Conservation (phyloP, 768 basidiomycete genomes). For the Tephrocybe sp. region DNA sequence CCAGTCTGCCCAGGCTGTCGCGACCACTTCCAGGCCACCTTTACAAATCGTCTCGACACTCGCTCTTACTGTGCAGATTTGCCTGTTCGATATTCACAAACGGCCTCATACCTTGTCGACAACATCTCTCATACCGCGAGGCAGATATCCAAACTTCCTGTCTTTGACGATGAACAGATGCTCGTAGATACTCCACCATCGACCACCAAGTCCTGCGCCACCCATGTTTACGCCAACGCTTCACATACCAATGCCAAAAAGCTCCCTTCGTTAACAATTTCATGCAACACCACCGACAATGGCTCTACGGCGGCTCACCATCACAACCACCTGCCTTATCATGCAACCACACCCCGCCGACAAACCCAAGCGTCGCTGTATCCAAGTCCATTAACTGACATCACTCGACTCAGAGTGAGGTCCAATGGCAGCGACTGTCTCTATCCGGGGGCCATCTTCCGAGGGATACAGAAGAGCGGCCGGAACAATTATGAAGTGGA, state of each 20-base stretch:
- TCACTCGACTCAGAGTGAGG: conserved; percentile 73
- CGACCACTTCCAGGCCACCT: conserved; percentile 29
- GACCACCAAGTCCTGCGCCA: conserved; percentile 16
- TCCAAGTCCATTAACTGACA: conserved; percentile 63
- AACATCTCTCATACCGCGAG: conserved; percentile 29
- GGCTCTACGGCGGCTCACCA: no score
- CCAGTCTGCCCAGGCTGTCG: conserved; percentile 51
- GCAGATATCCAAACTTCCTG: conserved; percentile 16
- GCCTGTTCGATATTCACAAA: conserved; percentile 22
- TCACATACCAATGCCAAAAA: conserved; percentile 24
- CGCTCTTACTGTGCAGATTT: conserved; percentile 24
- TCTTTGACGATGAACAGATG: conserved; percentile 36
- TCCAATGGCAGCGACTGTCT: conserved; percentile 73
- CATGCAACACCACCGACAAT: conserved; percentile 18
- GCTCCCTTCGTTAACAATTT: conserved; percentile 21
- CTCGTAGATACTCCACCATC: conserved; percentile 25
- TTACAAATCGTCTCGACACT: conserved; percentile 9
- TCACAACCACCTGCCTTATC: no score
- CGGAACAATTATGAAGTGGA: conserved; percentile 93
- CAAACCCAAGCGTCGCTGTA: conserved; percentile 18
- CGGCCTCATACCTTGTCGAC: conserved; percentile 23
- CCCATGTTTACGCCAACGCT: conserved; percentile 14
- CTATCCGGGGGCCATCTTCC: conserved; percentile 85
- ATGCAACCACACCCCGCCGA: conserved; percentile 20
- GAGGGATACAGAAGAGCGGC: conserved; percentile 92